Base-by-base conservation (phyloP, 805 yeast genomes). In the Dipodascus albidus region DNA sequence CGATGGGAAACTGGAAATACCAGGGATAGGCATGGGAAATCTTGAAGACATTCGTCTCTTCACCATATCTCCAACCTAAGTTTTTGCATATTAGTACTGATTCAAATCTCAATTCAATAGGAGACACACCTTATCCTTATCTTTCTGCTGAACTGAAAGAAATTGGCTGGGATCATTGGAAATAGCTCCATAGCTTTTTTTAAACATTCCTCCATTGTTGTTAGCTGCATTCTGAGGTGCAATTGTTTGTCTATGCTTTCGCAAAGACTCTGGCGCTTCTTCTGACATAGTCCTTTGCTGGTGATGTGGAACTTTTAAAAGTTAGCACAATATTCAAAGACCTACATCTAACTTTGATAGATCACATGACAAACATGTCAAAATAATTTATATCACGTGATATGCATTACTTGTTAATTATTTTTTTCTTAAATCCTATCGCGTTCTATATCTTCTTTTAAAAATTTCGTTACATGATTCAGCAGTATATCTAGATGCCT, bases 1-100 rank as follows among this genome's bases (percentile, higher is more conserved):
- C 47, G 95, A 93, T 64, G 87, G 87, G 3, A 76, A 73, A 60
- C 82, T 83, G 23, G 17, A 79, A 74, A 63, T 85, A 93, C 91
- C 75, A 71, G 81, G 85, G 68, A 85, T 93, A 20, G 91, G 93
- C 24, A 88, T 83, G 14, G 56, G 57, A 17, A 53, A 48, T 1
- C 64, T 58, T 4, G 62, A 55, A n/a, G 64, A 60, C 52, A 59
- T 53, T 9, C 65, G 58, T 50, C 57, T 52, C 50, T 62, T 62
- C 44, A 62, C 65, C 51, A 62, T 51, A 50, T 60, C 56, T 8
- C 60, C 64, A 17, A 62, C 58, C 33, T 27, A 27, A 6, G 11
- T 6, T 6, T 6, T 27, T 11, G 33, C 11, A 11, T 6, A 27
- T 27, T 27, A 27, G 33, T 6, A 6, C 33, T n/a, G n/a, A n/a